Evolutionary conservation across 2,329 filamentous ascomycete species (phyloP), one percentile per base, ranked within the genome.

Genomic region (Chaetomium sp.): DNA sequence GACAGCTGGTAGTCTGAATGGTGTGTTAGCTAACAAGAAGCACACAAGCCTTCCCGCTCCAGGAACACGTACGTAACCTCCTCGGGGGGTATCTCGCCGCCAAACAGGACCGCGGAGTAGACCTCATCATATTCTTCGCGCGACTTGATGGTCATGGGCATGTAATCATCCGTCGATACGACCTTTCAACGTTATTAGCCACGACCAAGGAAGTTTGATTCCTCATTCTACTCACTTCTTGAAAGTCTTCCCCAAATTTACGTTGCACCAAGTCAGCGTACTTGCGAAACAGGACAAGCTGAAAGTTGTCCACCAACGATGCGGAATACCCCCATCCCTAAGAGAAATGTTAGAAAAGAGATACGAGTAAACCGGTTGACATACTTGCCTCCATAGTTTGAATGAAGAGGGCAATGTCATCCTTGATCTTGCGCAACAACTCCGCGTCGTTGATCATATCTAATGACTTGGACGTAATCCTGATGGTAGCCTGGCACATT

Each of bases 111-210:
- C 58, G 97, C 91, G 59, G 91, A 94, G 61, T 96, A 83, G 38
- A 99, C 92, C 66, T 96, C 96, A 65, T 95, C 89, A 68, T 95
- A 97, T 67, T 97, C 91, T 65, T 96, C 91, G 12, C 80, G 73
- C 19, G 87, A 91, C 65, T 91, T 89, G 69, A 97, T 95, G 1
- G 90, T 89, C 94, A 99, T 97, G 2, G 94, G 95, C 92, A 99
- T 99, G 72, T 99, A 99, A 71, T 99, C 94, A 69, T 99, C 94
- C 0, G 90, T 96, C n/a, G 89, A 85, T 12, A 86, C 82, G 64
- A 86, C 86, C 79, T 84, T 50, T 34, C 34, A 53, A 67, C 40
- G 64, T 55, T 48, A 38, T 53, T 14, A 54, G 43, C 34, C 14
- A 53, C n/a, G 49, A 10, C n/a, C 38, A 14, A 12, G 37, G 12